Conservation (phyloP, 306 rosid species). For the Gillenia trifoliata region DNA sequence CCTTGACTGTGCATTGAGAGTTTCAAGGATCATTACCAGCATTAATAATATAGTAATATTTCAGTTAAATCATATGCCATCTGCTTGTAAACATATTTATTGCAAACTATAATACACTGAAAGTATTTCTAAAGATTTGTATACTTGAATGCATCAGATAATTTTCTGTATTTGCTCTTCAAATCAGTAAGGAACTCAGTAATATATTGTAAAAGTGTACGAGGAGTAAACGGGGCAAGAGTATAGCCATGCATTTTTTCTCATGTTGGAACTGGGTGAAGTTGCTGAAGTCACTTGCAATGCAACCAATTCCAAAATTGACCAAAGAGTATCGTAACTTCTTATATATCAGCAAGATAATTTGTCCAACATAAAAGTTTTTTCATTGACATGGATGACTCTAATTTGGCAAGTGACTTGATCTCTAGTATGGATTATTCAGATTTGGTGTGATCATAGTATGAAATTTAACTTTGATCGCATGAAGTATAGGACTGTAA, state of each 20-base stretch:
- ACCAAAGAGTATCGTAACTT: neutral
- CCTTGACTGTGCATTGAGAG: slow-evolving; percentile 52
- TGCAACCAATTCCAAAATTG: neutral
- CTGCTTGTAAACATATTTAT: neutral
- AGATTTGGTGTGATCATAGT: neutral
- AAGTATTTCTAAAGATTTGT: neutral
- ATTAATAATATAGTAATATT: neutral
- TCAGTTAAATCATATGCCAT: neutral
- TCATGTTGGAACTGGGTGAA: neutral
- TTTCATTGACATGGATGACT: neutral
- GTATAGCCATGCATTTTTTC: neutral
- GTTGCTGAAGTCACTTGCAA: neutral
- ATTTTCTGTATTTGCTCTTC: neutral
- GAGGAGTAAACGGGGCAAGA: neutral
- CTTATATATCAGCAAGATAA: neutral
- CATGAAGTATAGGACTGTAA: neutral
- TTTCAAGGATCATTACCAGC: neutral
- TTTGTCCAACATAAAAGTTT: neutral
- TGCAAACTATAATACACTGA: neutral
- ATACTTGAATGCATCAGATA: neutral
- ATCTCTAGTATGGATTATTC: neutral
- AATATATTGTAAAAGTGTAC: neutral
- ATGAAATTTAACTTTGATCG: neutral
- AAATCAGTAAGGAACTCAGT: neutral
- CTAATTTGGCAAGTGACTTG: neutral